A percentile compares a stretch with the other conserved stretches of the same genome.
Evolutionary conservation across 441 rosid genomes (phyloP).

Genomic region (Pelargonium cotyledonis): DNA sequence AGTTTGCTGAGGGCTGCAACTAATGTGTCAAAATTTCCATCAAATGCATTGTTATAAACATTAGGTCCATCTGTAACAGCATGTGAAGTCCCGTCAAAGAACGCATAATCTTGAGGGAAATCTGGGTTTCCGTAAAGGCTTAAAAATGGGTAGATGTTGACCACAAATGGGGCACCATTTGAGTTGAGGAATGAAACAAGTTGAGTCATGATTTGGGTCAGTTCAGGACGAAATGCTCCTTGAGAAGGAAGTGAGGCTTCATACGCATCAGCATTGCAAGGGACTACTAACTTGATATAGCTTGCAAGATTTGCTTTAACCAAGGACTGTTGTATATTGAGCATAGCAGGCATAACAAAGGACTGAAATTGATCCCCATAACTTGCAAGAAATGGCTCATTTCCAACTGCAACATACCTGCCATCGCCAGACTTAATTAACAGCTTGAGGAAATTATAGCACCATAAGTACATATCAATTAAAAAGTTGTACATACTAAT

Average conservation of each 20-base stretch:
- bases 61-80: conserved; percentile 73
- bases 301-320: conserved; percentile 71
- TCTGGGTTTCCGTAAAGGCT: conserved; percentile 83
- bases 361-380: conserved; percentile 62
- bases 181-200: conserved; percentile 74
- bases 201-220: conserved; percentile 72
- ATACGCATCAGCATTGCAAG: conserved; percentile 95
- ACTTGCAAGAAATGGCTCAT: conserved; percentile 81
- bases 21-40: conserved; percentile 87
- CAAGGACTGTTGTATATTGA: conserved; percentile 75
- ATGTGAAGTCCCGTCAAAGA: conserved; percentile 77
- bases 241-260: conserved; percentile 74
- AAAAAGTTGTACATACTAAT: not conserved
- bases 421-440: not conserved
- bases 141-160: conserved; percentile 90
- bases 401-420: conserved; percentile 79
- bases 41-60: conserved; percentile 78
- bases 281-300: conserved; percentile 73
- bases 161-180: conserved; percentile 82
- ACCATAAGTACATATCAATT: not conserved
- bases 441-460: conserved; percentile 10
- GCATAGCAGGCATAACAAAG: conserved; percentile 70
- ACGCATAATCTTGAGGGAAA: conserved; percentile 91
- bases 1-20: conserved; percentile 75
- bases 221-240: conserved; percentile 80